Percentiles rank a stretch among this genome's conserved stretches.
These are phyloP conservation scores for Diplodia mutila DNA, from an alignment of 2,329 filamentous ascomycete species.

Conservation along the genomic window DNA sequence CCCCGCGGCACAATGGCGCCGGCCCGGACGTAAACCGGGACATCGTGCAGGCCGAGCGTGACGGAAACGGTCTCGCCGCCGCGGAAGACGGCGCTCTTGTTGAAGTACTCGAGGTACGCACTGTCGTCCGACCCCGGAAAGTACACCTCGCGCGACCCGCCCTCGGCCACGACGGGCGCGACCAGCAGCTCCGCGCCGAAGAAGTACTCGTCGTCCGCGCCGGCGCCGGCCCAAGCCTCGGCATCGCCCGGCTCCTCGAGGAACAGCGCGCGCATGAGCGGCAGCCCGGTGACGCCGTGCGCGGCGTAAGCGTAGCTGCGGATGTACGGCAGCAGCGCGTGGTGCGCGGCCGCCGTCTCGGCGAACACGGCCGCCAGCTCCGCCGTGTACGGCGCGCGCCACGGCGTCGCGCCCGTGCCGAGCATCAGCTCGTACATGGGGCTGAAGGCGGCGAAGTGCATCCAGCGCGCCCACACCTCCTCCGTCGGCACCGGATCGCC, in stretches of 20 bases:
- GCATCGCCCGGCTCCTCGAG: constrained; percentile 38
- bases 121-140: constrained; percentile 35
- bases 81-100: constrained; percentile 34
- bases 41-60: constrained; percentile 31
- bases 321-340: constrained; percentile 41
- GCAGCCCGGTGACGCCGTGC: constrained; percentile 35
- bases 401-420: constrained; percentile 42
- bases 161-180: constrained; percentile 38
- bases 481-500: constrained; percentile 33
- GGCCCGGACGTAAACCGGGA: constrained; percentile 40
- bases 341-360: constrained; percentile 39
- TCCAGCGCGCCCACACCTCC: constrained; percentile 45
- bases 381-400: constrained; percentile 40
- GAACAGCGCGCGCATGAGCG: constrained; percentile 42
- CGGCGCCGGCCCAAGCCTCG: constrained; percentile 30
- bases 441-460: constrained; percentile 46
- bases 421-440: constrained; percentile 44
- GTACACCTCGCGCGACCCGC: constrained; percentile 36
- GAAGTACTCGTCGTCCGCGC: constrained; percentile 36
- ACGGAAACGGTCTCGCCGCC: constrained; percentile 32
- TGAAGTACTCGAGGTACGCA: constrained; percentile 41
- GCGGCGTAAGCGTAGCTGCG: constrained; percentile 38
- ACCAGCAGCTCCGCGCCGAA: constrained; percentile 42
- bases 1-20: constrained; percentile 41
- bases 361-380: constrained; percentile 37